Evolutionary conservation across 257 asterid species (phyloP).

Genomic region (Nicotiana obtusifolia): DNA sequence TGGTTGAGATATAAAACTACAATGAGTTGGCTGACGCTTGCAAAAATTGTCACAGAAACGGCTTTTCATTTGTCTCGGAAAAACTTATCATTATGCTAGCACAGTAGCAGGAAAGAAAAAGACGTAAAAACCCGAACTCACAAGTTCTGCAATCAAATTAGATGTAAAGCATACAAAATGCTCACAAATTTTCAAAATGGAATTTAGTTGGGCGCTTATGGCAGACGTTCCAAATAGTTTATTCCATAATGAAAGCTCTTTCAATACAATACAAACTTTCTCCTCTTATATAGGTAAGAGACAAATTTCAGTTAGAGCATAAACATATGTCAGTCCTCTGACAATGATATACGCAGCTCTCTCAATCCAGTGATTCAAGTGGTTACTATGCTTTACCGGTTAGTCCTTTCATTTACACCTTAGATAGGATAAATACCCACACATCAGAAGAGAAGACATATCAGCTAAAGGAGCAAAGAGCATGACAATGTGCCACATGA

Average conservation of each 20-base stretch:
- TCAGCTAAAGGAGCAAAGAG: background rate
- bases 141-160: background rate
- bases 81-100: conserved; percentile 39
- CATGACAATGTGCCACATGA: background rate
- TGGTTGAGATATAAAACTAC: conserved; percentile 24
- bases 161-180: no score
- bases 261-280: background rate
- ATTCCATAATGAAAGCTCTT: background rate
- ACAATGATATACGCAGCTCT: background rate
- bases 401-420: background rate
- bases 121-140: background rate
- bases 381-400: no score
- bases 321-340: background rate
- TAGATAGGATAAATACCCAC: background rate
- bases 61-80: conserved; percentile 38
- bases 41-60: conserved; percentile 28
- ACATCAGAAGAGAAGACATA: background rate
- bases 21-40: conserved; percentile 26
- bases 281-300: background rate
- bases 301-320: background rate
- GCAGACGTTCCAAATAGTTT: no score
- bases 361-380: no score
- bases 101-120: background rate
- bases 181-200: no score
- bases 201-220: no score